A percentile compares a stretch with the other conserved stretches of the same genome.
phyloP scores from a whole-genome alignment of 2,329 filamentous ascomycete genomes.

The Fusarium sp. region DNA sequence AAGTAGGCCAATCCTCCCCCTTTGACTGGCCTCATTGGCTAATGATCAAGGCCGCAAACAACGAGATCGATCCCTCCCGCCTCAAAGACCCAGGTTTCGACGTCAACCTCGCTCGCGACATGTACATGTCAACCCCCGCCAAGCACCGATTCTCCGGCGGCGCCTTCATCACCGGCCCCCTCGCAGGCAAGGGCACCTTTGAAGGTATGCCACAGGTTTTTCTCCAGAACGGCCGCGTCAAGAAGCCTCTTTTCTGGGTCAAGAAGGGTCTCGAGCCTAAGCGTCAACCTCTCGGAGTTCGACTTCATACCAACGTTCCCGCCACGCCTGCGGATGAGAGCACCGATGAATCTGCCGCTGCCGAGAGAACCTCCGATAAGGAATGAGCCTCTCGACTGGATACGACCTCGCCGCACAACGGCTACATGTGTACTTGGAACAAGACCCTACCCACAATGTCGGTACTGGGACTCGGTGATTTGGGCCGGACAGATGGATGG shows the following conservation, averaged over 20 bases:
- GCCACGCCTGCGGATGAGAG: neutral
- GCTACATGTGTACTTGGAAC: too few species aligned
- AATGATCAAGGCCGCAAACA: conserved; percentile 6
- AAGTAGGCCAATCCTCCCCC: fast-evolving
- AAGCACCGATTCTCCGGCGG: conserved; percentile 17
- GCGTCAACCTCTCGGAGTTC: neutral
- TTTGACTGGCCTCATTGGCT: neutral
- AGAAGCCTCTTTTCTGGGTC: conserved; percentile 17
- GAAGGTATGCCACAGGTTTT: conserved; percentile 14
- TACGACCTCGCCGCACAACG: too few species aligned
- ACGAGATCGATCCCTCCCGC: neutral
- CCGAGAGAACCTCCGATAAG: neutral
- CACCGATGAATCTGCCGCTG: neutral
- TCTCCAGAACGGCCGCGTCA: conserved; percentile 19
- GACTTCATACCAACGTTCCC: conserved; percentile 12
- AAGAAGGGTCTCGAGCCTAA: conserved; percentile 9
- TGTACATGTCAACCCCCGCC: conserved; percentile 29
- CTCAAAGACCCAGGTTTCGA: neutral
- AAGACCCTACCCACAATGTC: too few species aligned
- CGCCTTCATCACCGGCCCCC: conserved; percentile 11
- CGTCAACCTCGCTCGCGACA: conserved; percentile 14
- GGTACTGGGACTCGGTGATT: too few species aligned
- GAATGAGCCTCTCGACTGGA: too few species aligned
- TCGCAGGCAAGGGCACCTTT: conserved; percentile 17
- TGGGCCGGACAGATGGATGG: too few species aligned